Conservation (phyloP, 495 filamentous ascomycete genomes). For the Aspergillus olivimuriae region DNA sequence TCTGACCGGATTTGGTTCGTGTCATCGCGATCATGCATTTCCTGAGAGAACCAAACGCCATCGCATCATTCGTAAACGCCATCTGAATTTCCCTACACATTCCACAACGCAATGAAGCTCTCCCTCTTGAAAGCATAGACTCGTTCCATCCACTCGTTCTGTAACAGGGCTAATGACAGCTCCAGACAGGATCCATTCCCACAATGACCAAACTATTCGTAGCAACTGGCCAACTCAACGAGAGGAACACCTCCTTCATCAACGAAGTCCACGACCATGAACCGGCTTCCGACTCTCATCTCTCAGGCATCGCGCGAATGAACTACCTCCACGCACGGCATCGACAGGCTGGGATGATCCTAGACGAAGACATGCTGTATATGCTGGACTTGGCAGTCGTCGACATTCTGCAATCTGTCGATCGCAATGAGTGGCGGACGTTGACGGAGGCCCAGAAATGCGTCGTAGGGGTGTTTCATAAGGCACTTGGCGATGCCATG, state of each 20-base stretch:
- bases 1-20: no score
- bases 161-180: background rate
- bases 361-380: constrained; percentile 38
- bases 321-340: constrained; percentile 43
- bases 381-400: constrained; percentile 33
- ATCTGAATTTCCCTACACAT: no score
- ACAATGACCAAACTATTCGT: constrained; percentile 32
- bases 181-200: constrained; percentile 29
- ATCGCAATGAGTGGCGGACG: constrained; percentile 35
- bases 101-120: no score
- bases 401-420: constrained; percentile 29
- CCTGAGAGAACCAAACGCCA: no score
- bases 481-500: constrained; percentile 35
- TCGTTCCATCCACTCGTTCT: no score
- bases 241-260: constrained; percentile 18
- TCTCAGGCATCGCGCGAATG: constrained; percentile 35
- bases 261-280: constrained; percentile 22
- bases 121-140: no score
- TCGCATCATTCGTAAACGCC: no score
- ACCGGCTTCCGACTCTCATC: constrained; percentile 23
- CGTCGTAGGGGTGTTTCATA: constrained; percentile 35
- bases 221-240: constrained; percentile 27
- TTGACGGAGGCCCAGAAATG: constrained; percentile 36
- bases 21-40: no score
- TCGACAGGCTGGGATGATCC: constrained; percentile 31